Conservation (phyloP, 768 basidiomycete genomes). For the Mycena latifolia region DNA sequence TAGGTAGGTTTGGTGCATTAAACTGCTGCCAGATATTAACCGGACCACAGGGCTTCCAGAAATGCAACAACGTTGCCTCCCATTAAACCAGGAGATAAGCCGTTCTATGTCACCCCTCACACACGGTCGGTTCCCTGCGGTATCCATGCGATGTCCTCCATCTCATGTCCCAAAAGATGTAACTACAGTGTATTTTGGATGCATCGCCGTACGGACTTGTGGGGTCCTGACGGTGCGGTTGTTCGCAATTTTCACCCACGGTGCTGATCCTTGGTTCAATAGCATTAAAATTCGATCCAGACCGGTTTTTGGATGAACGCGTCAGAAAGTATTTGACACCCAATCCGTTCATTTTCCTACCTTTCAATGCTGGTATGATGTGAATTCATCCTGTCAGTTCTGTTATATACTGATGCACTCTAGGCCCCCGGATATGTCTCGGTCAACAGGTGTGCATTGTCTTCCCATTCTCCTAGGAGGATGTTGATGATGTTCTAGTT, state of each 20-base stretch:
- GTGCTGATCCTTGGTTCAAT: conserved; percentile 54
- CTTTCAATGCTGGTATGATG: no score
- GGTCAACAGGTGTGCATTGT: conserved; percentile 16
- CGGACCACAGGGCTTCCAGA: conserved; percentile 28
- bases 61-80: conserved; percentile 47
- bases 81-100: conserved; percentile 40
- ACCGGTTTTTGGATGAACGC: conserved; percentile 63
- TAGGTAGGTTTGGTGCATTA: neutral
- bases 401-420: neutral
- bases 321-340: conserved; percentile 48
- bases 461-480: neutral
- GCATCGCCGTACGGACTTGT: conserved; percentile 57
- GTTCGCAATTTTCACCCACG: no score
- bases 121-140: conserved; percentile 39
- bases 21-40: neutral
- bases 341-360: conserved; percentile 65
- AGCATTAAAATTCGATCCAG: conserved; percentile 66
- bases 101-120: conserved; percentile 50
- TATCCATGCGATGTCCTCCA: neutral
- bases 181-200: conserved; percentile 47
- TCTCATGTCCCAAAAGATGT: conserved; percentile 31
- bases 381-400: conserved; percentile 53
- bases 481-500: neutral
- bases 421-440: conserved; percentile 55
- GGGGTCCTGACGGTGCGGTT: no score